These are phyloP conservation scores for Talinum fruticosum DNA, from an alignment of 148 eudicot genomes.

Conservation along the genomic window DNA sequence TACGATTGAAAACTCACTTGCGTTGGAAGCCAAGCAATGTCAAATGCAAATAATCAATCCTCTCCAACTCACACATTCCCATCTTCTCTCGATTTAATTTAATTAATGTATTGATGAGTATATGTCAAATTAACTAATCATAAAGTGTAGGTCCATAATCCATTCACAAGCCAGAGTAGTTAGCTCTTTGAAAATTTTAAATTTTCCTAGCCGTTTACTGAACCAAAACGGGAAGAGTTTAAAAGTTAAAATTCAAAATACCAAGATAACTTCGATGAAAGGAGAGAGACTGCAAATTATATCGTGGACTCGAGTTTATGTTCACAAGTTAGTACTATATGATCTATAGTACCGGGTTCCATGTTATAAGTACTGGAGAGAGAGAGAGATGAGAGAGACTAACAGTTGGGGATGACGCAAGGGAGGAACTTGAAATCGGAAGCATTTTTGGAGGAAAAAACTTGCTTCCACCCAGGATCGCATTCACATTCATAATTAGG, in stretches of 20 bases:
- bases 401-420: conserved; percentile 82
- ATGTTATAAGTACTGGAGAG: too few relatives aligned
- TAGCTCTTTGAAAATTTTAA: not conserved
- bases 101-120: too few relatives aligned
- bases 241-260: not conserved
- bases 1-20: not conserved
- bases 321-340: too few relatives aligned
- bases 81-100: not conserved
- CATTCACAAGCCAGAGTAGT: not conserved
- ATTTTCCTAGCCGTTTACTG: not conserved
- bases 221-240: not conserved
- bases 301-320: too few relatives aligned
- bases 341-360: too few relatives aligned
- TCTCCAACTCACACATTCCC: not conserved
- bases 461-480: conserved; percentile 69
- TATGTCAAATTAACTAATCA: not conserved
- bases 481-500: conserved; percentile 48
- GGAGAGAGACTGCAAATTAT: too few relatives aligned
- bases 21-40: not conserved
- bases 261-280: too few relatives aligned
- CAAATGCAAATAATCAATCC: not conserved
- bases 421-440: conserved; percentile 49
- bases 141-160: not conserved
- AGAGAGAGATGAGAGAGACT: conserved; percentile 28
- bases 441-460: conserved; percentile 26